Conservation (phyloP, 768 basidiomycete genomes). For the Gloeopeniophorella convolvens region DNA sequence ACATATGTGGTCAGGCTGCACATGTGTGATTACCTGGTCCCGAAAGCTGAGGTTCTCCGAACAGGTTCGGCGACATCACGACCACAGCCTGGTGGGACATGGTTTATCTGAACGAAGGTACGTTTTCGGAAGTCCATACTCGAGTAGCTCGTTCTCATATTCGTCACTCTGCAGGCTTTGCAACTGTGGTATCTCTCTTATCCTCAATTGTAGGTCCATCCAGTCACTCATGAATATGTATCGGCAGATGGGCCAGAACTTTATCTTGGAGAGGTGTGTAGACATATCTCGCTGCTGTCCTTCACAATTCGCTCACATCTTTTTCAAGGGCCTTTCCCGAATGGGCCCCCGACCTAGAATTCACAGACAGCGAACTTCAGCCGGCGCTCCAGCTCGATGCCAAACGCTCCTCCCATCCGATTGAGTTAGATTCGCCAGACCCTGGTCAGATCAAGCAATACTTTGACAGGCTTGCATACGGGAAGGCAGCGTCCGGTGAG, state of each 20-base stretch:
- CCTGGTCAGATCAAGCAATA: not conserved
- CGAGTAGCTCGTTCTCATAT: too few relatives aligned
- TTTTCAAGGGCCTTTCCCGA: not conserved
- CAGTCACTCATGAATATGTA: constrained; percentile 8
- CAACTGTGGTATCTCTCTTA: constrained; percentile 59
- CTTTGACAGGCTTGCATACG: not conserved
- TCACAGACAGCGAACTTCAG: not conserved
- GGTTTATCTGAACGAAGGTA: constrained; percentile 79
- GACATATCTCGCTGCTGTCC: too few relatives aligned
- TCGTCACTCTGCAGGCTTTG: constrained; percentile 86
- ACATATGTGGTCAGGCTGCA: constrained; percentile 84
- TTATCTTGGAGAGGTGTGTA: constrained; percentile 12
- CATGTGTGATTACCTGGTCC: too few relatives aligned
- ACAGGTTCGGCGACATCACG: constrained; percentile 85
- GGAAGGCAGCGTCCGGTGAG: too few relatives aligned
- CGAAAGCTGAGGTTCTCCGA: not conserved
- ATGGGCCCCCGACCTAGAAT: not conserved
- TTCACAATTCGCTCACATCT: too few relatives aligned
- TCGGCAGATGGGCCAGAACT: constrained; percentile 47
- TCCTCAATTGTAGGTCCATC: constrained; percentile 13
- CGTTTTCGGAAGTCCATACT: too few relatives aligned
- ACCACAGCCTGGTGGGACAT: constrained; percentile 94
- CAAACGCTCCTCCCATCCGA: not conserved
- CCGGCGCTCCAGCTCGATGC: not conserved
- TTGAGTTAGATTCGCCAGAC: not conserved